Base-by-base conservation (phyloP, 2,329 filamentous ascomycete genomes). In the Microsporum ferrugineum region DNA sequence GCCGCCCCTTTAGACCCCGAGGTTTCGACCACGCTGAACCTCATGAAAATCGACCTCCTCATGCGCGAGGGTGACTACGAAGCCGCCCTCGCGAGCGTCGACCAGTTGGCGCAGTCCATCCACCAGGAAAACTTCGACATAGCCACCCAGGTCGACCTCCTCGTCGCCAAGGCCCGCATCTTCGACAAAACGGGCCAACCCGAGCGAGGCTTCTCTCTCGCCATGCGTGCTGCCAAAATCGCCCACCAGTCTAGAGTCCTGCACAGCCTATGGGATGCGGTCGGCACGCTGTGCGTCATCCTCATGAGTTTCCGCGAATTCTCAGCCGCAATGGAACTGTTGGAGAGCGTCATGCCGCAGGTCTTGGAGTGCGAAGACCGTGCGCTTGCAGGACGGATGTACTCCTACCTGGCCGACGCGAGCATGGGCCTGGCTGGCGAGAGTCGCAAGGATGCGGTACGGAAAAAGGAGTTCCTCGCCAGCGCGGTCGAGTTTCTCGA, bases 341-440 rank as follows among this genome's bases (percentile, higher is more conserved):
- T 95, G 2, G 77, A 83, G 58, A 84, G 84, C 0, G 80, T 88
- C 6, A 79, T 95, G 63, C 91, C 91, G 2, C 85, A 90, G 64
- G 84, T 88, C 27, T 78, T 95, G 1, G 89, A 95, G 72, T 84
- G 83, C 58, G 83, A 85, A 58, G 83, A 87, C 55, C 77, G 80
- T 0, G 78, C 78, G 55, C 77, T 89, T 12, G 79, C 81, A 0
- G 90, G 85, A 0, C 79, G 78, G 27, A 79, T 90, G 17, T 92
- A 91, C 71, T 82, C 82, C 0, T 73, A 84, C 27, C 80, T 95
- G 2, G 88, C 84, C 0, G 90, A 96, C 70, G 86, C 88, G 0
- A 83, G 86, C 66, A 88, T 95, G 78, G 91, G 91, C 0, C 75
- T 88, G 63, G 89, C 89, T 0, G 87, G 89, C 39, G 69, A 77